phyloP scores from a whole-genome alignment of 176 grass and related monocot species.

The Musa schizocarpa region DNA sequence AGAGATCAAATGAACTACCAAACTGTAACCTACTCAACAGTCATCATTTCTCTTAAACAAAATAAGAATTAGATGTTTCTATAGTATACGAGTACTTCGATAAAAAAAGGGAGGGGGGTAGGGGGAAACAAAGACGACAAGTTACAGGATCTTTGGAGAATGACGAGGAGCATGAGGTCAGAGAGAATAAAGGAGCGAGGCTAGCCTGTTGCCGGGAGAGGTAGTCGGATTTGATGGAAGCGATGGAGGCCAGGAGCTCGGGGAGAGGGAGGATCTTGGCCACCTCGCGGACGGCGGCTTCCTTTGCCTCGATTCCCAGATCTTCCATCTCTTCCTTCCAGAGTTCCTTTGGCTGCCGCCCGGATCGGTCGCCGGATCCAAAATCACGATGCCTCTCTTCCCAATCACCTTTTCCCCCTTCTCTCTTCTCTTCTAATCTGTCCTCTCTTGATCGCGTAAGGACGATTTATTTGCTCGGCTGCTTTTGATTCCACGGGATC shows the following conservation, averaged over 20 bases:
- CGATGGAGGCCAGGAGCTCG: conserved; percentile 81
- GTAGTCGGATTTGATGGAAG: conserved; percentile 89
- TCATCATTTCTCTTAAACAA: no score
- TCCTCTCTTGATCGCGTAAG: neutral
- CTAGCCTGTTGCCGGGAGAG: conserved; percentile 80
- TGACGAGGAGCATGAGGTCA: neutral
- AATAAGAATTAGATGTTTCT: no score
- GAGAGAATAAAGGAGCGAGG: neutral
- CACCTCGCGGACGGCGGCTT: conserved; percentile 91
- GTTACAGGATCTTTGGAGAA: neutral
- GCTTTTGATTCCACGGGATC: neutral
- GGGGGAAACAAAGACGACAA: neutral
- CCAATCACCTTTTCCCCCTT: neutral
- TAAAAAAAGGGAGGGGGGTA: neutral
- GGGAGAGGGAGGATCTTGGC: conserved; percentile 88
- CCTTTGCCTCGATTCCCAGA: conserved; percentile 95
- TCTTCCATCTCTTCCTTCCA: conserved; percentile 53
- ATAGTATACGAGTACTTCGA: no score
- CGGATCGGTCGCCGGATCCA: conserved; percentile 9
- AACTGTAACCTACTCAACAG: no score
- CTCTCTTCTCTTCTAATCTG: neutral
- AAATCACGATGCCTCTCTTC: neutral
- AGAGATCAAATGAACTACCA: neutral
- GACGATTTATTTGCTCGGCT: neutral
- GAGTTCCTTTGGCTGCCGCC: neutral